Evolutionary conservation across 257 asterid genomes (phyloP), one percentile per base, ranked within the genome.

Genomic region (Ballota nigra): DNA sequence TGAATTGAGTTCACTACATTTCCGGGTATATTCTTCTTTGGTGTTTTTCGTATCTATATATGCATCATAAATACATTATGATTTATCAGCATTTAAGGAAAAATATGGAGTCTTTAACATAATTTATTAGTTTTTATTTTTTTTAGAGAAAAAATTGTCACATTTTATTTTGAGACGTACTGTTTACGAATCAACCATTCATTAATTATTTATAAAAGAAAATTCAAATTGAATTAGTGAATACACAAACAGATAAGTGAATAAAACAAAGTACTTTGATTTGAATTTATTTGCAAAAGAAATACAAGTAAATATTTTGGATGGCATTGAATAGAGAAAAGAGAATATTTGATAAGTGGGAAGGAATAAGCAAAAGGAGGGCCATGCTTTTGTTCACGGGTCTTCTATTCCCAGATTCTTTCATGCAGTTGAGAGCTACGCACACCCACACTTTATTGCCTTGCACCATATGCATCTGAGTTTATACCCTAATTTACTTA

Each of bases 381-480:
- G 62, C 71, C 77, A 52, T 65, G 61, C 76, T 74, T 79, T 58
- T 51, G 43, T 59, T 79, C 83, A 75, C 80, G 83, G 80, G 80
- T 75, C 66, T 79, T 75, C 83, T 75, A 79, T 71, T 75, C 52
- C 60, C 64, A 79, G 69, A 79, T 79, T 79, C 83, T 71, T 75
- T 59, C 77, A 69, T 64, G 73, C 79, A 78, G 28, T 66, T 57
- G 24, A 31, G 36, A 31, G 36, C 36, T 31, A 31, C 36, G 6
- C 7, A 36, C 51, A 24, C 60, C 12, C 43, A 11, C 16, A 41
- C 43, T 51, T 51, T 51, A 6, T 18, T 18, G 58, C 58, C 24
- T 51, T 51, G 12, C 18, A 47, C 55, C 55, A 47, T 18, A 49
- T 49, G 56, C 57, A 51, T 51, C 23, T 51, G 3, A 5, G 18